Evolutionary conservation across 129 eudicot species (phyloP), one percentile per base, ranked within the genome.

Genomic region (Saposhnikovia divaricata): DNA sequence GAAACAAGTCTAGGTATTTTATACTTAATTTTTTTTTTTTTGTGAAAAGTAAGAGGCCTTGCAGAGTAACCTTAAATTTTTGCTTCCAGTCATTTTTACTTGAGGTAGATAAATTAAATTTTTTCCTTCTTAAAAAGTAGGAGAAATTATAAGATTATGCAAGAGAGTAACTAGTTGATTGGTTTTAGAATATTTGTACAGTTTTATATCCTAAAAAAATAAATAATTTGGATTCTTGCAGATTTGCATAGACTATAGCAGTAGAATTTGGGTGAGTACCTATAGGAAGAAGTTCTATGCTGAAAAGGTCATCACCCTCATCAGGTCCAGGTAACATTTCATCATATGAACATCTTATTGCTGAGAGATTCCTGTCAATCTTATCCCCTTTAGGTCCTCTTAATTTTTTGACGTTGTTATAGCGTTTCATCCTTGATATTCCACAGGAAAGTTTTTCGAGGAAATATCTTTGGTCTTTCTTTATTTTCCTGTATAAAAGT

Each of bases 391-490:
- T 85, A 27, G 86, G 85, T 6, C 86, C 88, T 82, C 90, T 70
- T 80, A 87, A 31, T 78, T 87, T 79, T 69, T 74, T 45, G 80
- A 85, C 51, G 19, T 75, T 59, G 81, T 85, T 87, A 6, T 87
- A 82, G 57, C 40, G 81, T 68, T 87, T 87, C 83, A 85, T 82
- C 72, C 81, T 87, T 28, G 90, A 87, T 87, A 87, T 82, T 66
- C 90, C 90, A 80, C 90, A 87, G 21, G 90, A 87, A 31, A 87
- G 88, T 77, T 45, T 85, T 34, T 85, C 83, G 27, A 87, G 25
- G 74, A 80, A 85, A 74, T 73, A 81, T 39, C 21, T 74, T 27
- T 65, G 78, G 77, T 85, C 86, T 50, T 77, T 87, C 81, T 87
- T 87, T 86, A 82, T 68, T 80, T 81, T 79, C 85, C 90, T 87